phyloP scores from a whole-genome alignment of 306 rosid genomes.

The Prunus mongolica region DNA sequence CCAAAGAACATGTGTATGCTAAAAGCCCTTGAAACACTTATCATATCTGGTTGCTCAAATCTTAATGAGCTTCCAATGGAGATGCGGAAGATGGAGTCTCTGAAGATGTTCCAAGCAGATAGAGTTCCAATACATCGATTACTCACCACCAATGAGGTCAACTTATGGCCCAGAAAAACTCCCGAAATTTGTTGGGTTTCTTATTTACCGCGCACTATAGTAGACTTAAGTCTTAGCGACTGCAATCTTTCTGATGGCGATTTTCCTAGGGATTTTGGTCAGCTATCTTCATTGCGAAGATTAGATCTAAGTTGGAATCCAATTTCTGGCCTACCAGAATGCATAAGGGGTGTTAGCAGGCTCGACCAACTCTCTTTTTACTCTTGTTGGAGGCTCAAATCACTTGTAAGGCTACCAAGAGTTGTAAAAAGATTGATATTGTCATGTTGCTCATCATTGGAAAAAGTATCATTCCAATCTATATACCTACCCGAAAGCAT shows the following conservation, averaged over 20 bases:
- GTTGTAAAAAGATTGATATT: neutral
- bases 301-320: neutral
- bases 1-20: neutral
- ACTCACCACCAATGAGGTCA: neutral
- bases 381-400: neutral
- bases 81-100: neutral
- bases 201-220: neutral
- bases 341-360: neutral
- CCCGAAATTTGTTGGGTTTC: neutral
- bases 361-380: rapidly evolving
- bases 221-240: neutral
- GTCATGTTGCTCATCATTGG: neutral
- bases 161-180: neutral
- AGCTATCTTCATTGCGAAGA: neutral
- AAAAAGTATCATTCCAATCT: neutral
- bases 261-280: neutral
- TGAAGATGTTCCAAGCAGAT: neutral
- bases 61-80: neutral
- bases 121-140: neutral
- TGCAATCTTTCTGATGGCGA: neutral
- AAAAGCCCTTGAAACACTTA: neutral
- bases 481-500: rapidly evolving
- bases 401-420: neutral
- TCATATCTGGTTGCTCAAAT: conserved; percentile 6
- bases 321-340: neutral